A percentile compares a stretch with the other conserved stretches of the same genome.
Conservation (phyloP, 495 filamentous ascomycete genomes). For the Penicillium subrubescens region DNA sequence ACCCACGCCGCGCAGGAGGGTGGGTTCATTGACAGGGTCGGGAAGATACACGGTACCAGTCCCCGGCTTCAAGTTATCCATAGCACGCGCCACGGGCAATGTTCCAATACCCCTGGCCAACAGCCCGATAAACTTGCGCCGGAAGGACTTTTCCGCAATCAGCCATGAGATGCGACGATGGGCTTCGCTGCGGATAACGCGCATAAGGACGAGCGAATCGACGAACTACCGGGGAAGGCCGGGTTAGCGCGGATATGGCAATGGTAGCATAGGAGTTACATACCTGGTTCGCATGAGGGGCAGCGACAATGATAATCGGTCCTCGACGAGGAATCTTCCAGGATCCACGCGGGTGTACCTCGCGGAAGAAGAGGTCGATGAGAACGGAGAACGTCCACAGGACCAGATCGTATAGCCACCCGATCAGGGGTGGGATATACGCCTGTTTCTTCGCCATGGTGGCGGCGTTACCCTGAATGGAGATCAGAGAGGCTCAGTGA, state of each 20-base stretch:
- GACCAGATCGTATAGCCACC: constrained; percentile 79
- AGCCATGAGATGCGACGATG: constrained; percentile 88
- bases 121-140: constrained; percentile 81
- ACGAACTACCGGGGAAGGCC: constrained; percentile 66
- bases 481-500: constrained; percentile 5
- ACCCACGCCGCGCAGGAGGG: constrained; percentile 80
- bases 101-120: constrained; percentile 77
- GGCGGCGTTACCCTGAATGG: constrained; percentile 1
- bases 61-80: constrained; percentile 82
- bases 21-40: constrained; percentile 80
- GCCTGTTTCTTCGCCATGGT: constrained; percentile 45
- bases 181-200: constrained; percentile 79
- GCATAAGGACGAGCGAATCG: constrained; percentile 91
- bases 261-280: constrained; percentile 12
- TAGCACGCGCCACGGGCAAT: constrained; percentile 84
- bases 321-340: constrained; percentile 89
- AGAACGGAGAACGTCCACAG: constrained; percentile 83
- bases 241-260: constrained; percentile 8
- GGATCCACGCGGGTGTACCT: constrained; percentile 90
- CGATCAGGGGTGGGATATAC: constrained; percentile 67
- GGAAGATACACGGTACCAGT: constrained; percentile 87
- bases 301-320: constrained; percentile 94
- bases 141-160: constrained; percentile 92
- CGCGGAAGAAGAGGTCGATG: constrained; percentile 94
- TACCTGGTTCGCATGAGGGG: constrained; percentile 97